Conservation (phyloP, 225 moss, liverwort and hornwort genomes). For the Thuidium tamariscinum region DNA sequence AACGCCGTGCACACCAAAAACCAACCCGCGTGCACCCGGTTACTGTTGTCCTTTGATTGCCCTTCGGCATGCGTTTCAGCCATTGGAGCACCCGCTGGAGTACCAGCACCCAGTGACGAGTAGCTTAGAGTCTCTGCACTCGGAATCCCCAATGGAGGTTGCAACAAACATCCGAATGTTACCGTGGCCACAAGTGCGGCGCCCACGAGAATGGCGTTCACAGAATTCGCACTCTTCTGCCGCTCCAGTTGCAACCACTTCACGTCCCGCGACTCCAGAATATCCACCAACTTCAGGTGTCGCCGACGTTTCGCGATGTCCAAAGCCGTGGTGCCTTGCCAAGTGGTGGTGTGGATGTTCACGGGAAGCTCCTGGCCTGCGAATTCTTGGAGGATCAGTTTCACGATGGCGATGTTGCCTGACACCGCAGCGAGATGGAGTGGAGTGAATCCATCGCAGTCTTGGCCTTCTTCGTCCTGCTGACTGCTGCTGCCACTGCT, state of each 20-base stretch:
- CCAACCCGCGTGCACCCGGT: background rate
- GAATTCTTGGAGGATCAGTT: background rate
- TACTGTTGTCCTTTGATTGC: rapidly evolving
- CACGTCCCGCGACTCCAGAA: background rate
- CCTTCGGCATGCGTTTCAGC: rapidly evolving
- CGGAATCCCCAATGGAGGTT: background rate
- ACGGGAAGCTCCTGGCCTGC: background rate
- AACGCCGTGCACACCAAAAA: background rate
- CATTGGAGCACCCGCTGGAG: background rate
- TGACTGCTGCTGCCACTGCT: background rate
- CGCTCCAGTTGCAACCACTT: background rate
- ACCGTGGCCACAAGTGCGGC: background rate
- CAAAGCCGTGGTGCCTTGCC: background rate
- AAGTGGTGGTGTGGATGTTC: background rate
- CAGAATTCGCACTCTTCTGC: background rate
- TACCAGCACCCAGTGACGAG: background rate
- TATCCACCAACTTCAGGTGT: background rate
- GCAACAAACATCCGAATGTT: background rate
- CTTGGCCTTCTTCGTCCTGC: background rate
- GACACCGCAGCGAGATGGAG: background rate
- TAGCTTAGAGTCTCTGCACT: background rate
- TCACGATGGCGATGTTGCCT: background rate
- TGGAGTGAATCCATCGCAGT: background rate
- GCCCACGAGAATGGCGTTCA: background rate
- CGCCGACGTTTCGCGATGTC: background rate